Percentiles rank a stretch among this genome's conserved stretches.
Conservation (phyloP, 1,139 yeast genomes). For the Magnusiomyces tetraspermus region DNA sequence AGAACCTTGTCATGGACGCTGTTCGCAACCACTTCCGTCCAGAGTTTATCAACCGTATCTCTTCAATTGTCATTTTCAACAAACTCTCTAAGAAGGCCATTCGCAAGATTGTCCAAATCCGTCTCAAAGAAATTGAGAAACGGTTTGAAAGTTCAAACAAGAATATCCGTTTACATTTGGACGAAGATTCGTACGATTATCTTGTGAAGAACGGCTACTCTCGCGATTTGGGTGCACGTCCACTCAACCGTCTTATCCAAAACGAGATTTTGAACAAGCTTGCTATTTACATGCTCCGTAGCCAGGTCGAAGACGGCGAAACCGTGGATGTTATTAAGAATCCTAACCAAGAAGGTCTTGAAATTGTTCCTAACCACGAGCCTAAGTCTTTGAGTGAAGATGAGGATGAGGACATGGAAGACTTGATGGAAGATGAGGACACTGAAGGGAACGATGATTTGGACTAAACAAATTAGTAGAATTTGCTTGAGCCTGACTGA, state of each 20-base stretch:
- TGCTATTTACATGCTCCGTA: constrained; percentile 77
- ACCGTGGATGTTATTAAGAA: constrained; percentile 55
- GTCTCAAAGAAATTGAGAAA: constrained; percentile 73
- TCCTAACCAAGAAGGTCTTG: constrained; percentile 44
- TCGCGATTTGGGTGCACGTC: constrained; percentile 92
- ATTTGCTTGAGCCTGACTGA: no score
- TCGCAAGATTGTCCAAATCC: constrained; percentile 77
- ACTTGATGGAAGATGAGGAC: constrained; percentile 34
- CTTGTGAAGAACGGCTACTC: constrained; percentile 73
- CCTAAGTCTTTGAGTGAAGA: background rate
- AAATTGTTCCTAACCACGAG: constrained; percentile 80
- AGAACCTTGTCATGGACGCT: constrained; percentile 42
- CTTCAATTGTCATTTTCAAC: constrained; percentile 87
- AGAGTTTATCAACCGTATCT: constrained; percentile 91
- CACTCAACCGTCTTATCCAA: constrained; percentile 89
- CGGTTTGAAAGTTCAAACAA: constrained; percentile 81
- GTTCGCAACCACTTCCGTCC: constrained; percentile 94
- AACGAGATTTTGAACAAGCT: constrained; percentile 67
- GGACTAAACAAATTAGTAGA: no score
- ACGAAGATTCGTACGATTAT: constrained; percentile 68
- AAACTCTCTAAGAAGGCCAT: constrained; percentile 85
- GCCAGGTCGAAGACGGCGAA: constrained; percentile 84
- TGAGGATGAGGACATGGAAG: constrained; percentile 5
- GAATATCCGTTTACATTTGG: constrained; percentile 57
- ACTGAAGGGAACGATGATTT: constrained; percentile 49